Base-by-base conservation (phyloP, 1,139 yeast species). In the Geotrichum fermentans region DNA sequence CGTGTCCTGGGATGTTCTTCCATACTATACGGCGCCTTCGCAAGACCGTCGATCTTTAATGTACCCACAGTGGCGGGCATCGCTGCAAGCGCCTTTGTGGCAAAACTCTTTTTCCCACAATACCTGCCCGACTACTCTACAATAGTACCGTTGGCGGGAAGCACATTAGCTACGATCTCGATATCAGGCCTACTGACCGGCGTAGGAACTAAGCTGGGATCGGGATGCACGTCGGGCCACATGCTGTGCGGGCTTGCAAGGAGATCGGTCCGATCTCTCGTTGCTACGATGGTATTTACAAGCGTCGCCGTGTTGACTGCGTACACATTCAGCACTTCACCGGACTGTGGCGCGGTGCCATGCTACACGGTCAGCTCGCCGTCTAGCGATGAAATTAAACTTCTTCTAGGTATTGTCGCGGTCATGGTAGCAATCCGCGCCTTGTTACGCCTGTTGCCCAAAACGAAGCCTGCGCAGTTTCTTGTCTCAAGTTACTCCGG, bases 151-250 rank as follows among this genome's bases (percentile, higher is more conserved):
- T 24, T 20, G 7, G 28, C 34, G 21, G 40, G 40, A 13, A 36
- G 28, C 28, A 21, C 29, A 47, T 37, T 6, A 37, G 49, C 50
- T 43, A 55, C 56, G 1, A 26, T 54, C 17, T 52, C 53, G 10
- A 17, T 51, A 22, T 59, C 74, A 0, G 78, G 78, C 0, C 47
- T 66, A 0, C 56, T 74, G 1, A 74, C 69, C 1, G 79, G 79
- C 0, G 26, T 70, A 1, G 79, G 79, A 1, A 70, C 79, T 0
- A 65, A 66, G 39, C 58, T 66, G 32, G 78, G 76, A 0, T 61
- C 68, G 20, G 79, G 79, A 0, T 75, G 79, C 51, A 75, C 79
- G 1, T 73, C 78, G 0, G 79, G 79, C 5, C 79, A 75, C 53
- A 72, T 75, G 77, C 62, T 75, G 6, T 62, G 67, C 20, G 79